A percentile compares a stretch with the other conserved stretches of the same genome.
Conservation (phyloP, 2,329 filamentous ascomycete genomes). For the Penicillium hordei region DNA sequence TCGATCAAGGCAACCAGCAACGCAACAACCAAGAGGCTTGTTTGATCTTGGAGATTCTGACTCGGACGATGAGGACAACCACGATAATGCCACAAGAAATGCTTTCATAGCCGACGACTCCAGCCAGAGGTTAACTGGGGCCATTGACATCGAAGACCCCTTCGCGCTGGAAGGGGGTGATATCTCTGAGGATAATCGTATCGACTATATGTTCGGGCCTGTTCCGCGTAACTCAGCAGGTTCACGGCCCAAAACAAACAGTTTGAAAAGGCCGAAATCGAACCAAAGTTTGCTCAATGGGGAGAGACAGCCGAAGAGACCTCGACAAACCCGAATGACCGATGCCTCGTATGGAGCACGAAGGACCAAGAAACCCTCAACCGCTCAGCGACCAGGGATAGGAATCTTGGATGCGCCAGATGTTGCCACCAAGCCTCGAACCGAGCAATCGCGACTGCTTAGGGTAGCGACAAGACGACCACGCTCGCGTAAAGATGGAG, state of each 20-base stretch:
- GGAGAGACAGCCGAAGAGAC: slow-evolving; percentile 26
- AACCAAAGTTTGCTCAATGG: slow-evolving; percentile 16
- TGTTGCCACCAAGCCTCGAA: slow-evolving; percentile 28
- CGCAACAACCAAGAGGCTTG: slow-evolving; percentile 20
- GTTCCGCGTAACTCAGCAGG: slow-evolving; percentile 23
- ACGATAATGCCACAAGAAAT: not conserved
- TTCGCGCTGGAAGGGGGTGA: slow-evolving; percentile 33
- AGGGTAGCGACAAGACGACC: slow-evolving; percentile 56
- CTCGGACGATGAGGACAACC: slow-evolving; percentile 18
- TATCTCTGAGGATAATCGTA: slow-evolving; percentile 43
- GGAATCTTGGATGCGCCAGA: slow-evolving; percentile 55
- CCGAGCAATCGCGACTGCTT: slow-evolving; percentile 54
- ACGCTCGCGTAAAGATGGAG: slow-evolving; percentile 48
- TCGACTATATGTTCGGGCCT: slow-evolving; percentile 44
- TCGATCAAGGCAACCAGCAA: slow-evolving; percentile 15
- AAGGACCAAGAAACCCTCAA: slow-evolving; percentile 25
- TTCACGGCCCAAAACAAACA: slow-evolving; percentile 7
- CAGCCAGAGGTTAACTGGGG: slow-evolving; percentile 14
- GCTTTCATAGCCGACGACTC: slow-evolving; percentile 10
- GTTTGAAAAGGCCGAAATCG: slow-evolving; percentile 18
- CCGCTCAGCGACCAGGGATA: slow-evolving; percentile 29
- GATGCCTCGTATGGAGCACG: slow-evolving; percentile 30
- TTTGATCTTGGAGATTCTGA: slow-evolving; percentile 36
- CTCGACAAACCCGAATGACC: slow-evolving; percentile 39
- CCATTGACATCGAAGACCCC: slow-evolving; percentile 24